Evolutionary conservation across 1,284 basidiomycete species (phyloP), one percentile per base, ranked within the genome.

Genomic region (Puccinia horiana): DNA sequence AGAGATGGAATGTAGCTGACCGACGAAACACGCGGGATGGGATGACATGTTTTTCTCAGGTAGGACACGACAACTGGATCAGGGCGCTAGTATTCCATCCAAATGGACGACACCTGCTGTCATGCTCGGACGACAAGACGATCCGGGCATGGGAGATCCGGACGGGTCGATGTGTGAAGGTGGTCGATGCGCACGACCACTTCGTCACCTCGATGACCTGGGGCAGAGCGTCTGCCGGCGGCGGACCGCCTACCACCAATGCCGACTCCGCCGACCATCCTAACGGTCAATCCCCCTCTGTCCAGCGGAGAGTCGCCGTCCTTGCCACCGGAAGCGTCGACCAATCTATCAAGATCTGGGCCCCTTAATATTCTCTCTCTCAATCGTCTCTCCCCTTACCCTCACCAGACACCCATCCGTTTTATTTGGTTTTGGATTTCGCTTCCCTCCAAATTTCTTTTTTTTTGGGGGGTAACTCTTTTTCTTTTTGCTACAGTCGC

Each of bases 91-190:
- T 92, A 32, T 94, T 95, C 88, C 93, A 94, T 86, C 93, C 93
- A 0, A 91, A 91, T 9, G 94, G 94, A 56, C 95, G 95, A 87
- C 92, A 91, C 86, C 90, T 96, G 5, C 89, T 96, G 20, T 94
- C 93, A 1, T 93, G 92, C 1, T 93, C 93, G 6, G 94, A 96
- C 87, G 94, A 96, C 89, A 94, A 95, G 88, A 94, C 93, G 12
- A 91, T 96, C 85, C 91, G 93, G 12, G 90, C 95, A 20, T 96
- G 94, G 94, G 94, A 96, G 84, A 88, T 96, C 54, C 89, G 90
- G 52, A 93, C 92, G 2, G 92, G 93, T 0, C 90, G 94, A 83
- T 93, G 93, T 85, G 89, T 91, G 84, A 94, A 93, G 88, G 93
- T 91, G 56, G 90, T 96, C 67, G 93, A 95, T 83, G 94, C 93